These are phyloP conservation scores for Phytophthora pluvialis DNA, from an alignment of 352 stramenopile genomes.

Conservation along the genomic window DNA sequence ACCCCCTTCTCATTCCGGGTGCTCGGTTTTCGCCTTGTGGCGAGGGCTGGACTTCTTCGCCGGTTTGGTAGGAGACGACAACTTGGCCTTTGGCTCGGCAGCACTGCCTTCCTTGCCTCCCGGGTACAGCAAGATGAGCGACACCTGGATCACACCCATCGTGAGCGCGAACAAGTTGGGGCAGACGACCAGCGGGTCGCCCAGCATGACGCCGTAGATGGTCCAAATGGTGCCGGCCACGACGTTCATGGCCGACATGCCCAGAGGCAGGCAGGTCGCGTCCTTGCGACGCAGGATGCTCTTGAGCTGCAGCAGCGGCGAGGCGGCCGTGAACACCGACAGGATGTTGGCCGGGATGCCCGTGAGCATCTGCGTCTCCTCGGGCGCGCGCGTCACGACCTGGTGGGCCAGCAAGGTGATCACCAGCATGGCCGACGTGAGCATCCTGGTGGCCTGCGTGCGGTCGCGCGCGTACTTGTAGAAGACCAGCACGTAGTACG, in stretches of 20 bases:
- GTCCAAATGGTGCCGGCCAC: slow-evolving; percentile 71
- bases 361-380: slow-evolving; percentile 69
- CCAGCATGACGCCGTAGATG: slow-evolving; percentile 71
- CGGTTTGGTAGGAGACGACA: slow-evolving; percentile 15
- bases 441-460: slow-evolving; percentile 46
- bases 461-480: slow-evolving; percentile 62
- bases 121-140: slow-evolving; percentile 63
- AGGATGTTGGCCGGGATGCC: slow-evolving; percentile 79
- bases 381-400: slow-evolving; percentile 43
- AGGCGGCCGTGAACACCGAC: slow-evolving; percentile 71
- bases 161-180: slow-evolving; percentile 73
- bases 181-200: slow-evolving; percentile 67
- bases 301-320: slow-evolving; percentile 73
- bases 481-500: slow-evolving; percentile 77
- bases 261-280: slow-evolving; percentile 71
- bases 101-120: slow-evolving; percentile 36
- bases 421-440: slow-evolving; percentile 53
- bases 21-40: slow-evolving; percentile 36
- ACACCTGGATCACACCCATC: slow-evolving; percentile 79
- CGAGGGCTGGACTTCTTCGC: slow-evolving; percentile 25
- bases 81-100: slow-evolving; percentile 23
- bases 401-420: slow-evolving; percentile 62
- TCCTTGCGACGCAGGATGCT: slow-evolving; percentile 68
- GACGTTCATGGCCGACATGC: slow-evolving; percentile 85
- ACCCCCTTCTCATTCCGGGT: slow-evolving; percentile 30